phyloP scores from a whole-genome alignment of 768 basidiomycete genomes.

The Xerocomellus intermedius region DNA sequence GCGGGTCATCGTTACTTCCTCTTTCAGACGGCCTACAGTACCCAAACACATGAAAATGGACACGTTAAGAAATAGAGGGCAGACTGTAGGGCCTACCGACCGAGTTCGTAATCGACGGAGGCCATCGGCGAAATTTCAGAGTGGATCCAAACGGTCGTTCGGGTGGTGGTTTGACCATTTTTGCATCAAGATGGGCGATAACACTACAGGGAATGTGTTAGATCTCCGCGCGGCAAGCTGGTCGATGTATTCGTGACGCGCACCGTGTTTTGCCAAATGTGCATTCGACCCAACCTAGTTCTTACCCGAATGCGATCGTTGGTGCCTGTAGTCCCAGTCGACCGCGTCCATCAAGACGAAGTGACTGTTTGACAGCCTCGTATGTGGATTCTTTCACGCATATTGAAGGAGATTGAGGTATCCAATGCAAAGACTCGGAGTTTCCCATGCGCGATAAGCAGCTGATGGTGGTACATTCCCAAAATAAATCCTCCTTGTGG shows the following conservation, averaged over 20 bases:
- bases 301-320: constrained; percentile 47
- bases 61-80: constrained; percentile 3
- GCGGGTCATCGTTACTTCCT: constrained; percentile 87
- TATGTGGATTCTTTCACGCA: constrained; percentile 86
- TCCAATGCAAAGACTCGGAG: too few species aligned
- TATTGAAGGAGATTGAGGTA: constrained; percentile 85
- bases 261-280: constrained; percentile 32
- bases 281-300: constrained; percentile 26
- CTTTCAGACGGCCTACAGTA: constrained; percentile 75
- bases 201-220: constrained; percentile 50
- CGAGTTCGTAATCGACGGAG: constrained; percentile 83
- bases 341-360: constrained; percentile 78
- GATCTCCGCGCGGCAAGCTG: neutral
- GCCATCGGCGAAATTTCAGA: constrained; percentile 99
- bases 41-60: neutral
- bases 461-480: too few species aligned
- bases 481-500: too few species aligned
- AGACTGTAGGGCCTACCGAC: constrained; percentile 63
- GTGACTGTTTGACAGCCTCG: constrained; percentile 68
- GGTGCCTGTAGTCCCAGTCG: constrained; percentile 66
- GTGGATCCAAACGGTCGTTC: constrained; percentile 91
- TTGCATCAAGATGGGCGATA: constrained; percentile 80
- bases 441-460: too few species aligned
- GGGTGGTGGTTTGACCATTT: constrained; percentile 86
- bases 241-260: neutral